Conservation (phyloP, 2,329 filamentous ascomycete species). For the Aspergillus sp. region DNA sequence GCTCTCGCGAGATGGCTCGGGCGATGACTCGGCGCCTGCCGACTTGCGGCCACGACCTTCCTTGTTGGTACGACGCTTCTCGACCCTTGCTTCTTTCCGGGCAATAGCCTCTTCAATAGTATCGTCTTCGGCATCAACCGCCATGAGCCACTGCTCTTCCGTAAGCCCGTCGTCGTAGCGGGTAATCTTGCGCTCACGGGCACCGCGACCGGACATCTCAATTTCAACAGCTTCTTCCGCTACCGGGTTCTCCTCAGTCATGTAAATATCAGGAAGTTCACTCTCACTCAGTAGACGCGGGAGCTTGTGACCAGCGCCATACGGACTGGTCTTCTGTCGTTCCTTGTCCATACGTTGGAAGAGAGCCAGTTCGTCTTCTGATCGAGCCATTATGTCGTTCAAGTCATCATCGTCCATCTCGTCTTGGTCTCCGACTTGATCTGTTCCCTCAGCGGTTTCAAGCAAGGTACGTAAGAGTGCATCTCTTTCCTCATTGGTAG, state of each 20-base stretch:
- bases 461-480: slow-evolving; percentile 92
- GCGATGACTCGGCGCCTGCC: slow-evolving; percentile 64
- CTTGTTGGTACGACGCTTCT: slow-evolving; percentile 75
- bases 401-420: slow-evolving; percentile 99
- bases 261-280: slow-evolving; percentile 91
- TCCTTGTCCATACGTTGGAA: slow-evolving; percentile 87
- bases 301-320: slow-evolving; percentile 68
- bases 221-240: slow-evolving; percentile 67
- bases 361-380: slow-evolving; percentile 70
- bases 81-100: slow-evolving; percentile 81
- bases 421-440: slow-evolving; percentile 78
- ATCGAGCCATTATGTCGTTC: slow-evolving; percentile 90
- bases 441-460: slow-evolving; percentile 71
- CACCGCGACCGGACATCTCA: slow-evolving; percentile 82
- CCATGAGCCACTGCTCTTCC: slow-evolving; percentile 98
- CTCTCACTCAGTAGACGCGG: slow-evolving; percentile 82
- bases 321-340: slow-evolving; percentile 63
- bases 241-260: slow-evolving; percentile 79
- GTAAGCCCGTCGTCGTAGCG: slow-evolving; percentile 96
- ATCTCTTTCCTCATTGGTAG: slow-evolving; percentile 96
- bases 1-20: slow-evolving; percentile 74
- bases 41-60: slow-evolving; percentile 56
- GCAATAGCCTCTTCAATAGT: slow-evolving; percentile 88
- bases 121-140: slow-evolving; percentile 95
- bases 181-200: slow-evolving; percentile 89